Percentiles rank a stretch among this genome's conserved stretches.
These are phyloP conservation scores for Phaffia rhodozyma DNA, from an alignment of 1,284 basidiomycete genomes.

Conservation along the genomic window DNA sequence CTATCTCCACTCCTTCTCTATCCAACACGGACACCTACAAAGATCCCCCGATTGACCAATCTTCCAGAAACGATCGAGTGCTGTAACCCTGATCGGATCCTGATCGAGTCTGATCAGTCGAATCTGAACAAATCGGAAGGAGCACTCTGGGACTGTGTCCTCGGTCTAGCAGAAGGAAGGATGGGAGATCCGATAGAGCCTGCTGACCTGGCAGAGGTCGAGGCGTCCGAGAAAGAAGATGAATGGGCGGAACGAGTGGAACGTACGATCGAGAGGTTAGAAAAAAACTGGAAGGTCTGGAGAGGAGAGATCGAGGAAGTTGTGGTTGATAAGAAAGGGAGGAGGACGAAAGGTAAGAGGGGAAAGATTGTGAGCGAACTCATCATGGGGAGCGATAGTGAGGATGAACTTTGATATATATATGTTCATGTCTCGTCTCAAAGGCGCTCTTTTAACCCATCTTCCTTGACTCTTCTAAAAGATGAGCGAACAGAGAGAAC, in stretches of 20 bases:
- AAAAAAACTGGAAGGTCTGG: constrained; percentile 7
- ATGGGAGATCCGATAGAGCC: not conserved
- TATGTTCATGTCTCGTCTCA: not conserved
- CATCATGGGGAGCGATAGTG: not conserved
- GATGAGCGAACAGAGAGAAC: not conserved
- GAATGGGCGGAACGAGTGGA: not conserved
- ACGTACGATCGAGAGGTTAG: constrained; percentile 2
- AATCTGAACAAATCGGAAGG: not conserved
- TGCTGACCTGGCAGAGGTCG: not conserved
- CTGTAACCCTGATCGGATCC: not conserved
- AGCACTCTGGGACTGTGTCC: constrained; percentile 7
- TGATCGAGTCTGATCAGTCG: constrained; percentile 11
- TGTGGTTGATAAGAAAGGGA: not conserved
- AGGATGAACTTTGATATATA: not conserved
- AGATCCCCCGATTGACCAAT: not conserved
- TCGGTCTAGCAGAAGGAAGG: constrained; percentile 6
- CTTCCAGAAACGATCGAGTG: not conserved
- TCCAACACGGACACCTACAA: not conserved
- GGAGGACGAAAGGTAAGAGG: not conserved
- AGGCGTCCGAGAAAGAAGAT: not conserved
- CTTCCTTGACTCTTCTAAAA: not conserved
- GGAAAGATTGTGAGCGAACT: not conserved
- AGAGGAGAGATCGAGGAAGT: not conserved
- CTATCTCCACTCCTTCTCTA: constrained; percentile 7
- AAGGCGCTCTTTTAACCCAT: not conserved